Conservation (phyloP, 2,329 filamentous ascomycete species). For the Spiromastix sp. region DNA sequence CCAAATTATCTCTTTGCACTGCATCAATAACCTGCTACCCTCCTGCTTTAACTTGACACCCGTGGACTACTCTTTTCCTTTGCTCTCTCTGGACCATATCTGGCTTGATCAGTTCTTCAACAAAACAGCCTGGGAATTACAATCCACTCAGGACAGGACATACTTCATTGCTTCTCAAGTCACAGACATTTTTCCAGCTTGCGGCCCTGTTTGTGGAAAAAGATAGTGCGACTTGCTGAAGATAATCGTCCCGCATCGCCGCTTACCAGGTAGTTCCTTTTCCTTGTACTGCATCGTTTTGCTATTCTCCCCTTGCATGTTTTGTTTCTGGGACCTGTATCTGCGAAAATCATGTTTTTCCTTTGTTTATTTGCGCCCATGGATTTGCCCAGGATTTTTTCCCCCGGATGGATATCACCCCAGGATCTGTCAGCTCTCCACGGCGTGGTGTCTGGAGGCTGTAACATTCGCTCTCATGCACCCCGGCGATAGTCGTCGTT, state of each 20-base stretch:
- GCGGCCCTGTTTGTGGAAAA: slow-evolving; percentile 5
- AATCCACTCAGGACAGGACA: slow-evolving; percentile 14
- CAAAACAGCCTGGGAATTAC: slow-evolving; percentile 4
- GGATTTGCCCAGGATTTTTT: background rate
- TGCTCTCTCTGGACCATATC: background rate
- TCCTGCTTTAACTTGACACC: no score
- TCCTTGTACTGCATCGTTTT: slow-evolving; percentile 18
- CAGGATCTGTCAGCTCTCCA: slow-evolving; percentile 9
- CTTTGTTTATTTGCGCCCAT: slow-evolving; percentile 9
- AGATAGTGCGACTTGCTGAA: no score
- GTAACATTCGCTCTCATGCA: slow-evolving; percentile 11
- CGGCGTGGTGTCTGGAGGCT: slow-evolving; percentile 2
- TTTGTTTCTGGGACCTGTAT: slow-evolving; percentile 15
- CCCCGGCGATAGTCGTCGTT: slow-evolving; percentile 22
- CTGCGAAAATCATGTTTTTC: slow-evolving; percentile 9
- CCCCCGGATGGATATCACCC: slow-evolving; percentile 2
- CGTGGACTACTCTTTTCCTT: background rate
- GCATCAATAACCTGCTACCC: no score
- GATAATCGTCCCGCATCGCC: slow-evolving; percentile 15
- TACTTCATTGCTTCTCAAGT: slow-evolving; percentile 20
- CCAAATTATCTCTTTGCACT: background rate
- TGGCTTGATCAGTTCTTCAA: no score
- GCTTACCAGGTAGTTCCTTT: slow-evolving; percentile 33
- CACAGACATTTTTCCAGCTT: slow-evolving; percentile 10
- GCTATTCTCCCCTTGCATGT: slow-evolving; percentile 12